A percentile compares a stretch with the other conserved stretches of the same genome.
Conservation (phyloP, 1,284 basidiomycete genomes). For the Malassezia restricta region DNA sequence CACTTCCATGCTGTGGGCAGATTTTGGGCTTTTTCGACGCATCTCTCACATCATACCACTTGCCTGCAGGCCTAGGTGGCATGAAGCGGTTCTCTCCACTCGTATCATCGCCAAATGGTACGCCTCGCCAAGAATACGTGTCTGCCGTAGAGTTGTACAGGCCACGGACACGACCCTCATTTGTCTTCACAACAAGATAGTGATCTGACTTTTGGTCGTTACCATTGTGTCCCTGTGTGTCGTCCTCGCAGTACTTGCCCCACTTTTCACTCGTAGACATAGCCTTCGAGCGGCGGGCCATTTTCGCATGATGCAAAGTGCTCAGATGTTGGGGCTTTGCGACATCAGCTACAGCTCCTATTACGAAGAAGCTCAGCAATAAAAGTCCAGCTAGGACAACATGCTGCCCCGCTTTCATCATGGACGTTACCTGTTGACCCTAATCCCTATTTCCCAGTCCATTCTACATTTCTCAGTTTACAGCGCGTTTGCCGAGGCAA, state of each 20-base stretch:
- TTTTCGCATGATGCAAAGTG: background rate
- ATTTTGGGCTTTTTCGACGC: conserved; percentile 5
- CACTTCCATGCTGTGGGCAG: conserved; percentile 14
- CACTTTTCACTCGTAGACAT: background rate
- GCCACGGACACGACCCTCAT: conserved; percentile 13
- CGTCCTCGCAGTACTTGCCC: conserved; percentile 27
- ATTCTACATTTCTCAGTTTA: background rate
- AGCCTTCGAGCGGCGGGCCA: background rate
- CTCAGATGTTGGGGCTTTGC: background rate
- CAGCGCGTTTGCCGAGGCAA: background rate
- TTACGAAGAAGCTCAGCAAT: background rate
- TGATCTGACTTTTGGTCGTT: conserved; percentile 47
- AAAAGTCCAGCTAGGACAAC: no score
- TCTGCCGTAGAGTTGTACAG: conserved; percentile 2
- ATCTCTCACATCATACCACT: conserved; percentile 9
- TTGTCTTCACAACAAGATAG: conserved; percentile 13
- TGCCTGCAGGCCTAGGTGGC: conserved; percentile 6
- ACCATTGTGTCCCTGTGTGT: conserved; percentile 52
- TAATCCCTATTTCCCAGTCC: no score
- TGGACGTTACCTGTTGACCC: no score
- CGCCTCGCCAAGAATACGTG: conserved; percentile 12
- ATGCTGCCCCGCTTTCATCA: no score
- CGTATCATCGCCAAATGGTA: conserved; percentile 15
- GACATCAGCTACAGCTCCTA: background rate
- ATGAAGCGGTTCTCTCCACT: conserved; percentile 15